A percentile compares a stretch with the other conserved stretches of the same genome.
phyloP scores from a whole-genome alignment of 768 basidiomycete genomes.

The Kwoniella sp. region DNA sequence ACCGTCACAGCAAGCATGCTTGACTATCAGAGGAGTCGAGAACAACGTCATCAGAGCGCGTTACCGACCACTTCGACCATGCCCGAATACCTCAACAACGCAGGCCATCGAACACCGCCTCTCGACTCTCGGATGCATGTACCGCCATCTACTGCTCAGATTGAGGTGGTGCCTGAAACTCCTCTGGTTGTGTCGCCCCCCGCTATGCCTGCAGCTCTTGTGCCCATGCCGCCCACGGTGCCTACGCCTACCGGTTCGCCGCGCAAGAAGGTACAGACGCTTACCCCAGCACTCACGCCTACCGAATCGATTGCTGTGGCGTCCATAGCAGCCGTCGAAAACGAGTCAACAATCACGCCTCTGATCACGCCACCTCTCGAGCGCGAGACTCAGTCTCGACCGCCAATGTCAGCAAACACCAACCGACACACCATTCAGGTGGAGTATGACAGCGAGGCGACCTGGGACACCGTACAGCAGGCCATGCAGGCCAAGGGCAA shows the following conservation, averaged over 20 bases:
- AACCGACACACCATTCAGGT: constrained; percentile 94
- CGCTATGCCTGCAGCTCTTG: constrained; percentile 11
- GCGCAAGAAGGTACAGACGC: background rate
- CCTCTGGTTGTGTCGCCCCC: constrained; percentile 7
- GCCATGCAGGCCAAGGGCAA: constrained; percentile 17
- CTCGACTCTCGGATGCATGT: constrained; percentile 1
- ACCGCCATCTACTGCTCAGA: constrained; percentile 3
- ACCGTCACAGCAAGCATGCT: constrained; percentile 34
- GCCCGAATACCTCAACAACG: constrained; percentile 37
- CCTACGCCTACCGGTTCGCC: constrained; percentile 4
- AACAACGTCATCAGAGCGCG: constrained; percentile 38
- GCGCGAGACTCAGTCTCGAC: constrained; percentile 5
- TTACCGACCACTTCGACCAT: constrained; percentile 40
- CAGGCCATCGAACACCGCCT: constrained; percentile 36
- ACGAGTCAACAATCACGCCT: constrained; percentile 13
- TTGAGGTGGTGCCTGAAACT: background rate
- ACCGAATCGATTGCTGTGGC: constrained; percentile 9
- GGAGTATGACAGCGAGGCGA: constrained; percentile 70
- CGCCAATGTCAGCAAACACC: constrained; percentile 45
- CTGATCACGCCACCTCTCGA: constrained; percentile 2
- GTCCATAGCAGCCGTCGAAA: constrained; percentile 27
- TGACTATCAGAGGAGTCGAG: constrained; percentile 28
- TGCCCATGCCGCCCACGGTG: constrained; percentile 5
- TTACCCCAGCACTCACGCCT: constrained; percentile 9
- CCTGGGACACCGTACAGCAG: constrained; percentile 38